Evolutionary conservation across 768 basidiomycete genomes (phyloP).

Genomic region (Pleurotus giganteus): DNA sequence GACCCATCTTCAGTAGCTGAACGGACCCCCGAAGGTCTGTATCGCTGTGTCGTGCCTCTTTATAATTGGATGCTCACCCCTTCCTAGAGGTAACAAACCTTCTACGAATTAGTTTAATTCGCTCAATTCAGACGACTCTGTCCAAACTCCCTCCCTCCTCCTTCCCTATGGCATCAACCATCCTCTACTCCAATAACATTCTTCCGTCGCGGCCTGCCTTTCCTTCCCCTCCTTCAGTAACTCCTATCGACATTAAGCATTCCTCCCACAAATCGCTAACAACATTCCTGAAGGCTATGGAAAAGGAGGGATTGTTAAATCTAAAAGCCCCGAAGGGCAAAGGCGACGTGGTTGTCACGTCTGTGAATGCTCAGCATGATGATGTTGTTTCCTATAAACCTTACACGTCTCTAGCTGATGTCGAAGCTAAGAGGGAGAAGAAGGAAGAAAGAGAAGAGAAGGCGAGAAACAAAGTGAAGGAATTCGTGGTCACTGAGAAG

Average conservation of each 20-base stretch:
- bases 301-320: conserved; percentile 71
- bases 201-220: conserved; percentile 80
- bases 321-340: conserved; percentile 59
- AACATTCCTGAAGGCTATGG: conserved; percentile 73
- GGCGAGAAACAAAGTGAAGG: conserved; percentile 41
- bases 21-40: conserved; percentile 9
- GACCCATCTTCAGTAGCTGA: not conserved
- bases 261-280: conserved; percentile 80
- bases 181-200: conserved; percentile 73
- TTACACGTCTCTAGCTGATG: conserved; percentile 63
- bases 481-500: conserved; percentile 61
- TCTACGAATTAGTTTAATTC: conserved; percentile 61
- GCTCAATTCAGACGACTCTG: conserved; percentile 56
- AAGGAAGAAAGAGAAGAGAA: conserved; percentile 54
- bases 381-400: conserved; percentile 48
- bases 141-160: conserved; percentile 43
- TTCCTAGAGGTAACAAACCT: conserved; percentile 51
- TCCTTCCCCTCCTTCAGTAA: conserved; percentile 37
- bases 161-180: conserved; percentile 77
- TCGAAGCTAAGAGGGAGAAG: conserved; percentile 62
- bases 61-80: not conserved
- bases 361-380: conserved; percentile 55
- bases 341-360: conserved; percentile 47
- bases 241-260: conserved; percentile 67
- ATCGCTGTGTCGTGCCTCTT: not conserved